Conservation (phyloP, 73 alveolate genomes). For the Tetrahymena thermophila region DNA sequence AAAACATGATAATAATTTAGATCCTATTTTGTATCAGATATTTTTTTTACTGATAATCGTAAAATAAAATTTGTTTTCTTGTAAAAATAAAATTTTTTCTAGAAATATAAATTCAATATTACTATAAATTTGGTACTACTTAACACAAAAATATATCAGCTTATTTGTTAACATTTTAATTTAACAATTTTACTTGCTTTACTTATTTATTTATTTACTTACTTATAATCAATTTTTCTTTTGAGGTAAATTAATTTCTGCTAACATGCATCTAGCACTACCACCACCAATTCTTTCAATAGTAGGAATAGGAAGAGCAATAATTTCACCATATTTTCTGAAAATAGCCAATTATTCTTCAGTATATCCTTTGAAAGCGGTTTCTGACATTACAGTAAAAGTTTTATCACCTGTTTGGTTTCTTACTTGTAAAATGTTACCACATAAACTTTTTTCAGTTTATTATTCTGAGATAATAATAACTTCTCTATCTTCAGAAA, state of each 20-base stretch:
- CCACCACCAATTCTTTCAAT: conserved; percentile 62
- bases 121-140: not conserved
- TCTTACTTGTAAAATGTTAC: conserved; percentile 43
- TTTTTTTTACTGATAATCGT: too few relatives aligned
- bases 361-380: conserved; percentile 43
- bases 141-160: not conserved
- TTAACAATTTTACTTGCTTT: not conserved
- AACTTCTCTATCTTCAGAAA: not conserved
- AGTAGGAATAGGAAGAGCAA: conserved; percentile 32
- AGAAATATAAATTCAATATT: too few relatives aligned
- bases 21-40: too few relatives aligned
- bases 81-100: too few relatives aligned
- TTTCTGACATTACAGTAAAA: conserved; percentile 40
- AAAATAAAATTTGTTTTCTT: too few relatives aligned
- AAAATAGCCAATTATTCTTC: conserved; percentile 10
- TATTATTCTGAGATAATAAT: not conserved
- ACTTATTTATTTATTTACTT: not conserved
- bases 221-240: not conserved
- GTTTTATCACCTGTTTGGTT: conserved; percentile 36
- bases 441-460: conserved; percentile 27
- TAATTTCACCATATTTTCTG: conserved; percentile 6
- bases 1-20: too few relatives aligned
- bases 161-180: not conserved
- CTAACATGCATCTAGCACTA: conserved; percentile 52
- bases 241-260: conserved; percentile 34